Evolutionary conservation across 139 green algal species (phyloP).

Genomic region (Diplosphaera chodatii): DNA sequence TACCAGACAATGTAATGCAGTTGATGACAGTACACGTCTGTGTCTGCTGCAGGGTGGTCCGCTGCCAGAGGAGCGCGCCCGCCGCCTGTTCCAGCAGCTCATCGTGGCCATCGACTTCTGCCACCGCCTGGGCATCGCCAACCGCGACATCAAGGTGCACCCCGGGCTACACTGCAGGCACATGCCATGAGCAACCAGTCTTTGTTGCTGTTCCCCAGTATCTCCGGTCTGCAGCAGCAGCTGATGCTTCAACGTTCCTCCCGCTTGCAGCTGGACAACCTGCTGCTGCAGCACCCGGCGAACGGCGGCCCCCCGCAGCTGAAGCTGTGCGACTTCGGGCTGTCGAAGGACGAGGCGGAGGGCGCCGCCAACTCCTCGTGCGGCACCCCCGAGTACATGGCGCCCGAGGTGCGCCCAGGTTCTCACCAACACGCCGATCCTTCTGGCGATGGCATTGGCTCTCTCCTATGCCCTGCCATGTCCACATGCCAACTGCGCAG

Average conservation of each 20-base stretch:
- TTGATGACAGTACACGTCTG: neutral
- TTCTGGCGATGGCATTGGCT: no score
- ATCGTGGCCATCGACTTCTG: slow-evolving; percentile 92
- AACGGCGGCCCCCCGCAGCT: slow-evolving; percentile 57
- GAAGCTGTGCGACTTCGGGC: slow-evolving; percentile 95
- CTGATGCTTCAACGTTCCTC: no score
- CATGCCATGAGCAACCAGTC: no score
- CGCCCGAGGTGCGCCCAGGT: slow-evolving; percentile 25
- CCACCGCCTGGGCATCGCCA: slow-evolving; percentile 66
- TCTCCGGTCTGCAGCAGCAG: no score
- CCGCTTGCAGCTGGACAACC: slow-evolving; percentile 92
- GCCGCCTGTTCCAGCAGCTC: slow-evolving; percentile 98
- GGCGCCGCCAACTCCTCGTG: slow-evolving; percentile 33
- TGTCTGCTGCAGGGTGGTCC: slow-evolving; percentile 13
- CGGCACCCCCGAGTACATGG: slow-evolving; percentile 28
- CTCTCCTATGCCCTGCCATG: no score
- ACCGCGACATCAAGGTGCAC: slow-evolving; percentile 87
- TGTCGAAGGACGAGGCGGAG: slow-evolving; percentile 19
- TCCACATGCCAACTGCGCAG: no score
- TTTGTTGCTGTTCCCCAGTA: no score
- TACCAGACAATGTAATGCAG: no score
- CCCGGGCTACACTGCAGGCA: no score
- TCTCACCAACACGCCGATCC: no score
- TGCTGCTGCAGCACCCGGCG: slow-evolving; percentile 75
- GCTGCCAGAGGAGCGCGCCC: slow-evolving; percentile 82